Evolutionary conservation across 495 filamentous ascomycete species (phyloP), one percentile per base, ranked within the genome.

Genomic region (Podospora comata): DNA sequence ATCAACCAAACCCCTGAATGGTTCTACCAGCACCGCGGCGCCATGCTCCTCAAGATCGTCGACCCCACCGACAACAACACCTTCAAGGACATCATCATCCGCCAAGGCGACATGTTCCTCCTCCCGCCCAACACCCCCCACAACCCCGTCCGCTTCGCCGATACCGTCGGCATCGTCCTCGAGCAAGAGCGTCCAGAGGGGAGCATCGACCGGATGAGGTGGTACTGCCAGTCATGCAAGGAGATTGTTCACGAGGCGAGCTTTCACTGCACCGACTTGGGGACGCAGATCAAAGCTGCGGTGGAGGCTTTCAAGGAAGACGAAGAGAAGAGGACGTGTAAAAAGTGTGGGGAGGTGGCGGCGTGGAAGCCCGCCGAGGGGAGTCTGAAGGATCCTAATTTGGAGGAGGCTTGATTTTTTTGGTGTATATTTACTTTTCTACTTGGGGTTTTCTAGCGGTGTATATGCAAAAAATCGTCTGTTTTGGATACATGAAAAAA

Each of bases 1-100:
- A 96, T 99, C 83, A 99, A 99, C 82, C 82, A 88, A 63, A 99
- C 95, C 0, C 88, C 95, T 6, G 95, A 99, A 75, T 98, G 93
- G 87, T 99, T 98, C 86, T 99, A 96, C 84, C 94, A 97, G 77
- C 91, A 97, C 83, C 87, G 88, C 67, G 95, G 95, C 61, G 87
- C 87, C 28, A 97, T 99, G 95, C 83, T 97, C 20, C 88, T 99
- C 62, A 96, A 96, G 74, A 92, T 95, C 2, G 93, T 98, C 39
- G 86, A 88, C 65, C 85, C 81, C 28, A 77, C 80, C 13, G 9
- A 3, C 13, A 48, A 48, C 39, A 48, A 48, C 39, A 11, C 39
- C 13, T 96, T 96, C 79, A 84, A 86, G 65, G 95, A 99, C 78
- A 89, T 99, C 65, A 84, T 89, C 60, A 96, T 99, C 75, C 84